A percentile compares a stretch with the other conserved stretches of the same genome.
Conservation (phyloP, 805 yeast species). For the Cyberlindnera americana region DNA sequence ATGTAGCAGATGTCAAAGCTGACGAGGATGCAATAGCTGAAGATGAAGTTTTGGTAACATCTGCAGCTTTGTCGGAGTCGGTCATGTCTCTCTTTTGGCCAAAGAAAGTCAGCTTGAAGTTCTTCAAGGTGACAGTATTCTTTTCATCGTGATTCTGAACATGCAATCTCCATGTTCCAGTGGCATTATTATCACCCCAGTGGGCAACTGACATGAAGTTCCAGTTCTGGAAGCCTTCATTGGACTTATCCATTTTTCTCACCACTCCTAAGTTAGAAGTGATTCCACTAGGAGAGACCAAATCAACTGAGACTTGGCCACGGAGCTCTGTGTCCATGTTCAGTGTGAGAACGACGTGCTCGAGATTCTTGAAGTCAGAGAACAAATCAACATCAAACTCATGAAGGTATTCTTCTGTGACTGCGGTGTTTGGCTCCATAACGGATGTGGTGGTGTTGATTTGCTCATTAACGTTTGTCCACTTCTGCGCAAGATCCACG, state of each 20-base stretch:
- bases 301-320: slow-evolving; percentile 63
- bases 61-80: slow-evolving; percentile 36
- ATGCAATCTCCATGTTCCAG: slow-evolving; percentile 78
- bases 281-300: slow-evolving; percentile 74
- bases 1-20: slow-evolving; percentile 1
- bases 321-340: slow-evolving; percentile 61
- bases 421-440: slow-evolving; percentile 7
- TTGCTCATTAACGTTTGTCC: slow-evolving; percentile 90
- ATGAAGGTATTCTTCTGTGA: slow-evolving; percentile 29
- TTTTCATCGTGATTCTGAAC: slow-evolving; percentile 46
- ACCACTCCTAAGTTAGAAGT: slow-evolving; percentile 68
- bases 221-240: slow-evolving; percentile 73
- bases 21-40: background rate
- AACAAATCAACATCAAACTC: slow-evolving; percentile 49
- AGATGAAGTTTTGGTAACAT: slow-evolving; percentile 2
- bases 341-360: slow-evolving; percentile 82
- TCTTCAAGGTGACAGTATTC: slow-evolving; percentile 41
- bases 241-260: slow-evolving; percentile 54
- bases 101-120: slow-evolving; percentile 78
- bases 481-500: slow-evolving; percentile 66
- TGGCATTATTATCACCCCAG: slow-evolving; percentile 87
- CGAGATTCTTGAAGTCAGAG: slow-evolving; percentile 64
- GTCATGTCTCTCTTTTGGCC: slow-evolving; percentile 61
- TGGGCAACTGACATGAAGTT: slow-evolving; percentile 97
- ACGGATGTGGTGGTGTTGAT: slow-evolving; percentile 48